These are phyloP conservation scores for Boletus coccyginus DNA, from an alignment of 768 basidiomycete species.

Conservation along the genomic window DNA sequence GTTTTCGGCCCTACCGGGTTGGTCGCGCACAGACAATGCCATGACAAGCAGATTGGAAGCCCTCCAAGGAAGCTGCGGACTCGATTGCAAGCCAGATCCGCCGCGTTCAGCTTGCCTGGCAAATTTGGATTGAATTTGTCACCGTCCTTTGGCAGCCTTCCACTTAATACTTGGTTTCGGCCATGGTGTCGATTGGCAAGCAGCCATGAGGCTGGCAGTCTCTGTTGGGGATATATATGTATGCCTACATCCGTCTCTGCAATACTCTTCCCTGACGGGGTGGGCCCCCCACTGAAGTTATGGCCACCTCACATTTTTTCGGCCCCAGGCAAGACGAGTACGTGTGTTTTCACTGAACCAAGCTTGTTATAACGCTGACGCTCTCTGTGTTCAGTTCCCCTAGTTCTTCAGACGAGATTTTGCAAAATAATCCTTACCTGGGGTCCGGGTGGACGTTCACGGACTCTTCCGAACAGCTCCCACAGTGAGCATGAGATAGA, in stretches of 20 bases:
- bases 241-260: too few relatives aligned
- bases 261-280: fast-evolving
- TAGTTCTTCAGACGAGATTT: too few relatives aligned
- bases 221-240: background rate
- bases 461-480: background rate
- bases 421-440: too few relatives aligned
- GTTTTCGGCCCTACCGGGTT: too few relatives aligned
- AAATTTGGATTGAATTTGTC: background rate
- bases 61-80: background rate
- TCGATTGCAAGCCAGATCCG: too few relatives aligned
- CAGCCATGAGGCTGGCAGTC: background rate
- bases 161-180: background rate
- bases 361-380: background rate
- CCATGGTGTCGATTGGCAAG: background rate
- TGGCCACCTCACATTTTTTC: background rate
- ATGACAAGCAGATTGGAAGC: background rate
- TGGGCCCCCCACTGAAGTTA: background rate
- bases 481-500: background rate
- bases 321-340: background rate
- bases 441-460: background rate
- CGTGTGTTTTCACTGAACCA: background rate
- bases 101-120: too few relatives aligned
- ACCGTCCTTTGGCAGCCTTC: background rate
- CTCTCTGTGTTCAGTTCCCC: background rate
- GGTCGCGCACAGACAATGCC: background rate